Percentiles rank a stretch among this genome's conserved stretches.
Evolutionary conservation across 2,329 filamentous ascomycete species (phyloP).

Genomic region (Ophiostoma montium): DNA sequence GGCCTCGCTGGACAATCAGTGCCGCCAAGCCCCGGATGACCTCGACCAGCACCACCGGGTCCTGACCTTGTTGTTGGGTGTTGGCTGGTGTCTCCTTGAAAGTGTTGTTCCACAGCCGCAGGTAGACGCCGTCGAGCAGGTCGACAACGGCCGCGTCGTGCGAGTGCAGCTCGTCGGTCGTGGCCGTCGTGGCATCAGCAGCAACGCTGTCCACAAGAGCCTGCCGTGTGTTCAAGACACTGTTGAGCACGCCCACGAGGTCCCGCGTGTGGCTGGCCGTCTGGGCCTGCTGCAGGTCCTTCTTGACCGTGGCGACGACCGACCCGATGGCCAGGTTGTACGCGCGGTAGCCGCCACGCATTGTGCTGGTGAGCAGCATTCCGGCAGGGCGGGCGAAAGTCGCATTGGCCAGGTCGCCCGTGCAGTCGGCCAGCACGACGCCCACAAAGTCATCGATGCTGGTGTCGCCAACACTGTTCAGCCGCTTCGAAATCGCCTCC

Average conservation of each 20-base stretch:
- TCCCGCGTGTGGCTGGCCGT: constrained; percentile 36
- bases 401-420: constrained; percentile 37
- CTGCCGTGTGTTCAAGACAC: constrained; percentile 33
- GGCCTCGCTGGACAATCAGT: constrained; percentile 27
- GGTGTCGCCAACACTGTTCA: constrained; percentile 15
- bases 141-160: constrained; percentile 27
- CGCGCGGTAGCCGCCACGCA: constrained; percentile 32
- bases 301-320: constrained; percentile 33
- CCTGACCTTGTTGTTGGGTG: constrained; percentile 14
- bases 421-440: constrained; percentile 36
- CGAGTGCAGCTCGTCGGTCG: constrained; percentile 23
- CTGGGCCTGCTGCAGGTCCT: constrained; percentile 35
- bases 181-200: constrained; percentile 15
- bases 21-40: constrained; percentile 32
- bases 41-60: constrained; percentile 25
- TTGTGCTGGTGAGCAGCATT: constrained; percentile 35
- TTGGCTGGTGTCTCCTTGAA: constrained; percentile 7
- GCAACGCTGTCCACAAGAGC: constrained; percentile 19
- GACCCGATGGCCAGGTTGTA: constrained; percentile 34
- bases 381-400: constrained; percentile 39
- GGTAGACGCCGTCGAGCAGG: constrained; percentile 30
- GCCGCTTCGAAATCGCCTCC: constrained; percentile 30
- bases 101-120: constrained; percentile 22
- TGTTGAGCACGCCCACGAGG: constrained; percentile 35
- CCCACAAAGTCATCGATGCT: constrained; percentile 8